Base-by-base conservation (phyloP, 2,329 filamentous ascomycete genomes). In the Monosporascus sp. region DNA sequence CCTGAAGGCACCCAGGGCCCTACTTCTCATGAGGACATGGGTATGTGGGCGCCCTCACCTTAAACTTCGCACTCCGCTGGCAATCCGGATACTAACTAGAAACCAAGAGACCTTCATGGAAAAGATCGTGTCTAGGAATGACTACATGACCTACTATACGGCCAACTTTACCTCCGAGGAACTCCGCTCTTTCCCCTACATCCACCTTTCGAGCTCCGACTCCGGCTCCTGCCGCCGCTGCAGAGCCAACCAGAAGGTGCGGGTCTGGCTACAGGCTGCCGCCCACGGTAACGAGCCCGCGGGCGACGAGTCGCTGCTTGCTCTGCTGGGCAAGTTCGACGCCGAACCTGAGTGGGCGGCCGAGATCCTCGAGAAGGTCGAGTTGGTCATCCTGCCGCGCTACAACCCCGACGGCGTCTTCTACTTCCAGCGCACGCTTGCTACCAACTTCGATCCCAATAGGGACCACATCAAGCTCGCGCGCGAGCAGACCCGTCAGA, bases 81-180 rank as follows among this genome's bases (percentile, higher is more conserved):
- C 31, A 34, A 14, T 14, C 31, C 31, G 14, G 31, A 34, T 14
- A 2, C 31, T 34, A 34, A 34, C 31, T 34, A 34, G 31, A 14
- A 14, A 14, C 11, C 31, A 34, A 69, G 66, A 68, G 40, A 49
- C 54, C 9, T 69, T 66, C 45, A 51, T 68, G 7, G 61, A 53
- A 22, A 59, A 54, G 2, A 62, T 69, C 17, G 59, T 66, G n/a
- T 49, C 52, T n/a, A 56, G 52, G 22, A 67, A 67, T 27, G 54
- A 62, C 22, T 68, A 66, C 64, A 55, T 64, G 38, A 55, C 56
- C 27, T 68, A 69, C 47, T 59, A 65, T 27, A 40, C 59, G 7
- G 61, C 62, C 6, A 54, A 59, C 19, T 68, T 66, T 57, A 61
- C 60, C n/a, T 67, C 66, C 4, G 66, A 69, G 46, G 64, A 66